These are phyloP conservation scores for Populus hybrid DNA, from an alignment of 441 rosid genomes.

Conservation along the genomic window DNA sequence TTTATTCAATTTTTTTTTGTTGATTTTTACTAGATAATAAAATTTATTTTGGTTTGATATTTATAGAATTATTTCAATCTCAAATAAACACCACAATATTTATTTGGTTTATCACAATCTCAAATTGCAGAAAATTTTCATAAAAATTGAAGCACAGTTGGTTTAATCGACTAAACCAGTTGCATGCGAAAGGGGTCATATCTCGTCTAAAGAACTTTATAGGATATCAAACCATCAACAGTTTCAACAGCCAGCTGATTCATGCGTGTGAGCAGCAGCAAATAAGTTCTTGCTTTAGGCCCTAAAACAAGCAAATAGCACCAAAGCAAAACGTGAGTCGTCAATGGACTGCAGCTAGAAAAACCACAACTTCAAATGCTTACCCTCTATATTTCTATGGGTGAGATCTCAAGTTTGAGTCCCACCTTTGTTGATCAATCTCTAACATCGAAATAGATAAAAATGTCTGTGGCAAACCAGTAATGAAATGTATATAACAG, in stretches of 20 bases:
- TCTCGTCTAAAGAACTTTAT: constrained; percentile 31
- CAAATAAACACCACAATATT: too few relatives aligned
- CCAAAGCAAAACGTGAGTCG: background rate
- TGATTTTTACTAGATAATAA: too few relatives aligned
- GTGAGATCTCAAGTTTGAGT: background rate
- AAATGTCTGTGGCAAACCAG: background rate
- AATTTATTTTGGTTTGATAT: too few relatives aligned
- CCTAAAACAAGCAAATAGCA: constrained; percentile 27
- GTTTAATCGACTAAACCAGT: background rate
- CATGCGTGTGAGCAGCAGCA: constrained; percentile 53
- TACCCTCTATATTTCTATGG: background rate
- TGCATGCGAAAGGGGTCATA: background rate
- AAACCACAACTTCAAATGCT: background rate
- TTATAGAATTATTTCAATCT: too few relatives aligned
- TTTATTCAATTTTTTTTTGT: too few relatives aligned
- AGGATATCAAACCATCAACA: constrained; percentile 44
- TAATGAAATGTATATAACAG: background rate
- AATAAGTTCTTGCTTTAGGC: constrained; percentile 53
- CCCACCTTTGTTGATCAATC: background rate
- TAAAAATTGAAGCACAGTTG: background rate
- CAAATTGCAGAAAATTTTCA: background rate
- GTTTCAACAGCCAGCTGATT: constrained; percentile 51
- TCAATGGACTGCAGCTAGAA: too few relatives aligned
- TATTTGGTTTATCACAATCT: too few relatives aligned
- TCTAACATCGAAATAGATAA: background rate